Percentiles rank a stretch among this genome's conserved stretches.
Conservation (phyloP, 257 asterid species). For the Forsythia viridissima region DNA sequence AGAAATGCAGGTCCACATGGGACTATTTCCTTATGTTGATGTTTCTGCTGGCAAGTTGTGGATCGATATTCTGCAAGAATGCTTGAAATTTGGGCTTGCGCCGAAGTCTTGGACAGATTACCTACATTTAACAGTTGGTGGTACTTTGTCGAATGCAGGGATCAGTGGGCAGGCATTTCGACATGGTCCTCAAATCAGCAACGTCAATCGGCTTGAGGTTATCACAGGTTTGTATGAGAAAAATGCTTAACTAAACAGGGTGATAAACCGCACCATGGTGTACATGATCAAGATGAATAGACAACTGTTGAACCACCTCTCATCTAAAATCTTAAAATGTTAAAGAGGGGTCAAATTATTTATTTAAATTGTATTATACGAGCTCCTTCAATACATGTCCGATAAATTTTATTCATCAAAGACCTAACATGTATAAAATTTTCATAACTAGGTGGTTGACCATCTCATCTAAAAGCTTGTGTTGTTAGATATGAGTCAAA, state of each 20-base stretch:
- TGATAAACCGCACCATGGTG: not conserved
- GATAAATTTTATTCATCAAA: too few species aligned
- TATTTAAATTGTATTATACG: too few species aligned
- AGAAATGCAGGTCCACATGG: constrained; percentile 56
- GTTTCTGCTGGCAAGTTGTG: constrained; percentile 79
- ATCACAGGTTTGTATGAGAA: constrained; percentile 73
- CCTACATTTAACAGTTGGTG: constrained; percentile 84
- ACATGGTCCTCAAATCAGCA: constrained; percentile 94
- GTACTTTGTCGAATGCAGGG: constrained; percentile 89
- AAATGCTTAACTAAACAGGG: not conserved
- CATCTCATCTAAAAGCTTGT: too few species aligned
- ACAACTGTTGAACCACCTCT: too few species aligned
- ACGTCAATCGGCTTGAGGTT: constrained; percentile 80
- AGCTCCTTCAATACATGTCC: too few species aligned
- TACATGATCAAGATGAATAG: not conserved
- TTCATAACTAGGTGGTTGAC: too few species aligned
- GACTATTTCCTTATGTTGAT: constrained; percentile 59
- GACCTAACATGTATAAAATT: too few species aligned
- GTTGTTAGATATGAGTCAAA: too few species aligned
- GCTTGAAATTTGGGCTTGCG: constrained; percentile 69
- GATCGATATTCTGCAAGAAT: constrained; percentile 69
- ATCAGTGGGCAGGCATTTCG: constrained; percentile 92
- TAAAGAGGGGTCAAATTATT: too few species aligned
- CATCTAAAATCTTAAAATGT: too few species aligned
- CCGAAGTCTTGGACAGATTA: constrained; percentile 97